Percentiles rank a stretch among this genome's conserved stretches.
These are phyloP conservation scores for Canariomyces notabilis DNA, from an alignment of 2,329 filamentous ascomycete genomes.

Conservation along the genomic window DNA sequence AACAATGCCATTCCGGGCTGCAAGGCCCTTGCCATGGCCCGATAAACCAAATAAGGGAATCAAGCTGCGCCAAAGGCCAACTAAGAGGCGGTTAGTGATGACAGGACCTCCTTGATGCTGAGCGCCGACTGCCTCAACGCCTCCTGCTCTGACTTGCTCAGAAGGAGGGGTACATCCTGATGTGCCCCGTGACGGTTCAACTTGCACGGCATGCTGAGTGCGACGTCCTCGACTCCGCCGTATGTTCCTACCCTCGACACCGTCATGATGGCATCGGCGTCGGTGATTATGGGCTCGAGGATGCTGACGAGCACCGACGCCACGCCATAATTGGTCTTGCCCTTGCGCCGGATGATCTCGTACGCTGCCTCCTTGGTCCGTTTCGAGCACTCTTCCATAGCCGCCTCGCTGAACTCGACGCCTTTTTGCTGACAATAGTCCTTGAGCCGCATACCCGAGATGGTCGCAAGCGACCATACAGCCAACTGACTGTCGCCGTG, in stretches of 20 bases:
- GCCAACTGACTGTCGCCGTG: constrained; percentile 32
- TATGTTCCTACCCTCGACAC: constrained; percentile 27
- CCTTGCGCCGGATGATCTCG: constrained; percentile 31
- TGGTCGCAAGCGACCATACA: constrained; percentile 30
- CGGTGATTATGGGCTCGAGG: constrained; percentile 29
- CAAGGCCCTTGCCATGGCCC: too few species aligned
- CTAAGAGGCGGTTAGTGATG: not conserved
- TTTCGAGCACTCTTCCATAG: constrained; percentile 24
- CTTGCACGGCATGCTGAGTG: constrained; percentile 29
- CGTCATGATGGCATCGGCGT: constrained; percentile 27
- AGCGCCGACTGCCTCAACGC: constrained; percentile 22
- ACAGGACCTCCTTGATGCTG: constrained; percentile 22
- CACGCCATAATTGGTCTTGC: constrained; percentile 32
- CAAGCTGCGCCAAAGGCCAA: too few species aligned
- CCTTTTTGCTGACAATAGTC: constrained; percentile 26
- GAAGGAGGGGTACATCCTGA: constrained; percentile 24
- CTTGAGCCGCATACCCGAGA: constrained; percentile 27
- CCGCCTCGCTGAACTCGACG: constrained; percentile 23
- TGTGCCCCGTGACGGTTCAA: constrained; percentile 26
- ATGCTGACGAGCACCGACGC: constrained; percentile 29
- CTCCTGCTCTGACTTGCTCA: constrained; percentile 23
- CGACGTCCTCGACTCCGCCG: constrained; percentile 25
- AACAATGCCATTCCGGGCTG: too few species aligned
- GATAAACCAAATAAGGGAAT: too few species aligned
- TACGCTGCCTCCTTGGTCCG: constrained; percentile 29